Evolutionary conservation across 2,329 filamentous ascomycete genomes (phyloP).

Genomic region (Xenosphaeropsis pyriputrescens): DNA sequence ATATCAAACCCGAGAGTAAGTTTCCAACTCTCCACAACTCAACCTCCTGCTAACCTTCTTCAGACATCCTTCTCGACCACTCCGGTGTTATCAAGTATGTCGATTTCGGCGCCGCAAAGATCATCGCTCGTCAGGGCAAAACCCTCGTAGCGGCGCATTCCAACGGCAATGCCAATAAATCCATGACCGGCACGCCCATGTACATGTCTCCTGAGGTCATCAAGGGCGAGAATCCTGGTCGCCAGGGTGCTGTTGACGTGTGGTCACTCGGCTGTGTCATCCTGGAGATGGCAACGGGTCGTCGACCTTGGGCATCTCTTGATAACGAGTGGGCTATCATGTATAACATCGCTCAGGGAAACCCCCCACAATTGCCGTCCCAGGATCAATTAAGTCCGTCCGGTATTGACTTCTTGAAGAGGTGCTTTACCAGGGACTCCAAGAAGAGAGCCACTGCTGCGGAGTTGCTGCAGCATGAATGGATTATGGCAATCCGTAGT

Average conservation of each 20-base stretch:
- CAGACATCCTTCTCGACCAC: slow-evolving; percentile 89
- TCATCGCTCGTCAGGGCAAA: slow-evolving; percentile 86
- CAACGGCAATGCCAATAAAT: slow-evolving; percentile 54
- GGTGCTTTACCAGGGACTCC: slow-evolving; percentile 79
- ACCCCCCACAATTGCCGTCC: slow-evolving; percentile 73
- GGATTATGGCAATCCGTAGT: slow-evolving; percentile 56
- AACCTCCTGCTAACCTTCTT: slow-evolving; percentile 4
- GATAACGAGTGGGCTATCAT: slow-evolving; percentile 99
- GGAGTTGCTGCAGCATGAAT: slow-evolving; percentile 87
- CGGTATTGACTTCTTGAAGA: slow-evolving; percentile 77
- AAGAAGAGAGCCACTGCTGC: slow-evolving; percentile 65
- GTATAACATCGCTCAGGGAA: slow-evolving; percentile 98
- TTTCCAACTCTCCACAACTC: slow-evolving; percentile 9
- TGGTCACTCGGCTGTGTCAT: slow-evolving; percentile 97
- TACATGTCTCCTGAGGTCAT: slow-evolving; percentile 99
- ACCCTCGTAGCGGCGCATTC: slow-evolving; percentile 57
- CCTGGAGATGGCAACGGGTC: slow-evolving; percentile 91
- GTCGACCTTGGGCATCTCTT: slow-evolving; percentile 84
- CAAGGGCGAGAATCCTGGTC: slow-evolving; percentile 68
- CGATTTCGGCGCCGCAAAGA: slow-evolving; percentile 93
- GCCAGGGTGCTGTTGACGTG: slow-evolving; percentile 79
- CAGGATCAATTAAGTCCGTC: slow-evolving; percentile 69
- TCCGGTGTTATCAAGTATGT: slow-evolving; percentile 99
- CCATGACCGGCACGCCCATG: slow-evolving; percentile 97
- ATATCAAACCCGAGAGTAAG: slow-evolving; percentile 95